phyloP scores from a whole-genome alignment of 768 basidiomycete species.

The Tricholoma terreum region DNA sequence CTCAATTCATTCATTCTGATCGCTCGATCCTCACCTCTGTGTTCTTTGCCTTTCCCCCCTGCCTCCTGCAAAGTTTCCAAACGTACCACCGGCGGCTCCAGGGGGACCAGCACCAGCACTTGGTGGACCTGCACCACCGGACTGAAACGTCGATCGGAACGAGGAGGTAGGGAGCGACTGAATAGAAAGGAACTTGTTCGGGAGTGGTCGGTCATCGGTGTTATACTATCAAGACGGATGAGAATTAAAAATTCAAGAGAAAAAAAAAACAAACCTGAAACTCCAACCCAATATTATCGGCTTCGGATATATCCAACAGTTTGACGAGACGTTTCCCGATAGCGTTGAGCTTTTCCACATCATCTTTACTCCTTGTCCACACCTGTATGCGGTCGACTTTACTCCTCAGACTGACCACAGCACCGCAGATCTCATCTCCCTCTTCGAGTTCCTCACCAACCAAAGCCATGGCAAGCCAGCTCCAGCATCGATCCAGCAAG shows the following conservation, averaged over 20 bases:
- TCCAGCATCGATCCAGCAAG: constrained; percentile 85
- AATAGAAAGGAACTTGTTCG: constrained; percentile 81
- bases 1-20: no score
- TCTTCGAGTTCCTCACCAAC: constrained; percentile 81
- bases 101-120: constrained; percentile 9
- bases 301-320: constrained; percentile 78
- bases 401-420: constrained; percentile 81
- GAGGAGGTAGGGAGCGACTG: constrained; percentile 65
- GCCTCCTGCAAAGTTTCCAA: constrained; percentile 28
- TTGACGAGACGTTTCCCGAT: constrained; percentile 84
- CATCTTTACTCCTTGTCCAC: constrained; percentile 85
- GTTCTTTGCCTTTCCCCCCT: constrained; percentile 22
- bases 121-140: constrained; percentile 12
- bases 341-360: constrained; percentile 78
- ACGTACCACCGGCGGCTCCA: constrained; percentile 19
- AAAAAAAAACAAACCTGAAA: constrained; percentile 62
- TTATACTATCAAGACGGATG: constrained; percentile 54
- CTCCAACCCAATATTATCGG: constrained; percentile 82
- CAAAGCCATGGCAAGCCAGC: constrained; percentile 86
- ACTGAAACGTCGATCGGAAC: constrained; percentile 65
- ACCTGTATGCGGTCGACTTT: constrained; percentile 91
- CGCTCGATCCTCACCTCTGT: constrained; percentile 4
- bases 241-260: not conserved
- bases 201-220: constrained; percentile 79
- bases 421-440: constrained; percentile 75